Evolutionary conservation across 768 basidiomycete species (phyloP).

Genomic region (Lentinula sp.): DNA sequence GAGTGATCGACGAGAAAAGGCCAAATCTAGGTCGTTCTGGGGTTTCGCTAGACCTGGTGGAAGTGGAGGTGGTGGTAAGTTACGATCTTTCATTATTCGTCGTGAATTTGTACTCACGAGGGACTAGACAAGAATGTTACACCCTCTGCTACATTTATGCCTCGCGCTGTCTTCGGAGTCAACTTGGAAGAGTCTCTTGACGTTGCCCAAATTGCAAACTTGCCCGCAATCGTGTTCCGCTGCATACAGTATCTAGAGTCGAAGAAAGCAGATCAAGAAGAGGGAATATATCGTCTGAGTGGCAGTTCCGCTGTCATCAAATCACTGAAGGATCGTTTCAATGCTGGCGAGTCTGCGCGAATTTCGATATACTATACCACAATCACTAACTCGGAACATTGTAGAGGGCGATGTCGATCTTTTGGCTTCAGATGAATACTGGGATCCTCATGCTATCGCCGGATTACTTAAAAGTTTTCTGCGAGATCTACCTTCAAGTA

Average conservation of each 20-base stretch:
- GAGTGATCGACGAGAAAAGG: constrained; percentile 78
- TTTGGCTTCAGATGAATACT: constrained; percentile 81
- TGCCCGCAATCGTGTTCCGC: constrained; percentile 93
- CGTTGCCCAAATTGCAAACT: constrained; percentile 80
- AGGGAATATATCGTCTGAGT: constrained; percentile 94
- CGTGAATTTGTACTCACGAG: not conserved
- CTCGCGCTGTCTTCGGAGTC: constrained; percentile 85
- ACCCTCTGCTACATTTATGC: constrained; percentile 30
- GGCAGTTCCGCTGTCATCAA: constrained; percentile 96
- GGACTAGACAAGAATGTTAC: not conserved
- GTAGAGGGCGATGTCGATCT: constrained; percentile 96
- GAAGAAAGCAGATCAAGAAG: constrained; percentile 92
- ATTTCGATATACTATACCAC: constrained; percentile 4
- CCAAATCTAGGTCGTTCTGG: constrained; percentile 92
- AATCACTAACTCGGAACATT: not conserved
- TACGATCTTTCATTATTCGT: constrained; percentile 1
- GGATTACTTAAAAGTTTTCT: constrained; percentile 91
- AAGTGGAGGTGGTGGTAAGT: constrained; percentile 13
- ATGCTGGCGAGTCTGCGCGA: constrained; percentile 56
- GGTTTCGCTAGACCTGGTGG: constrained; percentile 71
- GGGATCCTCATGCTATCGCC: constrained; percentile 97
- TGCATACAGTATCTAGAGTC: constrained; percentile 93
- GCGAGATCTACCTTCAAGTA: constrained; percentile 88
- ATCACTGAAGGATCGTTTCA: constrained; percentile 87
- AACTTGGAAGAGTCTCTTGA: constrained; percentile 83